Evolutionary conservation across 495 filamentous ascomycete genomes (phyloP).

Genomic region (Cairneyella variabilis): DNA sequence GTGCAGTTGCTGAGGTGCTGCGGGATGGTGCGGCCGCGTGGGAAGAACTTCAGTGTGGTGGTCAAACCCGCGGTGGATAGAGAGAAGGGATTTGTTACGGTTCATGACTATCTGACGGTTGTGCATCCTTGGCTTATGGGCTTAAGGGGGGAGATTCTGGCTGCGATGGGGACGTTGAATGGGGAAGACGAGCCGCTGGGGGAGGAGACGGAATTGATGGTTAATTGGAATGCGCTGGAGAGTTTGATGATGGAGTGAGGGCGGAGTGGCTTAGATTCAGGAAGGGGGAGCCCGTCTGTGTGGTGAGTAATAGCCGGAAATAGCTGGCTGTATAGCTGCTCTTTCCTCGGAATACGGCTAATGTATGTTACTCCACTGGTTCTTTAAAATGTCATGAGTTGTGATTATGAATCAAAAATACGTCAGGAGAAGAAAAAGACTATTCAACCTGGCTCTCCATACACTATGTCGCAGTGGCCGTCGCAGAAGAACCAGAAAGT

Average conservation of each 20-base stretch:
- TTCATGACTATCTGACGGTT: slow-evolving; percentile 25
- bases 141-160: slow-evolving; percentile 19
- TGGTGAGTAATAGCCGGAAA: too few relatives aligned
- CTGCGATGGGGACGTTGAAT: neutral
- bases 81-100: slow-evolving; percentile 20
- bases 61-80: slow-evolving; percentile 3
- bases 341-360: too few relatives aligned
- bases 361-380: too few relatives aligned
- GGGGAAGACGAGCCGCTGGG: neutral
- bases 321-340: too few relatives aligned
- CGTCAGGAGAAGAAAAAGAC: too few relatives aligned
- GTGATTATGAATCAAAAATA: too few relatives aligned
- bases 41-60: slow-evolving; percentile 13
- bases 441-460: too few relatives aligned
- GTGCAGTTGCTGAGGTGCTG: slow-evolving; percentile 23
- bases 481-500: too few relatives aligned
- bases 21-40: slow-evolving; percentile 15
- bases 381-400: too few relatives aligned
- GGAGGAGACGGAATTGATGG: neutral
- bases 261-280: neutral
- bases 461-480: too few relatives aligned
- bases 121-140: slow-evolving; percentile 24
- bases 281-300: too few relatives aligned
- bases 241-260: neutral
- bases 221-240: neutral